Evolutionary conservation across 345 rosid species (phyloP), one percentile per base, ranked within the genome.

Genomic region (Murraya koenigii): DNA sequence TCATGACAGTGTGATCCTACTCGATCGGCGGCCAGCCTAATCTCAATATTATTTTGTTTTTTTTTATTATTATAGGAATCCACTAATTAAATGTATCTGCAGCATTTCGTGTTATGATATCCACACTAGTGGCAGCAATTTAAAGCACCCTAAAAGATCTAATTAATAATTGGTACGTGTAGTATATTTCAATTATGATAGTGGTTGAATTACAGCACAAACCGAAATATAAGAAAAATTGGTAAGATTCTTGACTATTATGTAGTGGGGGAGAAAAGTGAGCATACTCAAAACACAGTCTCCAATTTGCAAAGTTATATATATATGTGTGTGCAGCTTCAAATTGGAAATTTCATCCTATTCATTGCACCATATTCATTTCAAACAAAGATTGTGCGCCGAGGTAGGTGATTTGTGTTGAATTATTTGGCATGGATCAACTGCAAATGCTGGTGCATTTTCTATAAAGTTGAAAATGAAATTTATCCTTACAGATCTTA

Each of bases 361-460:
- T 52, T 17, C 56, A 52, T 52, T 4, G 56, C n/a, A 52, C 56
- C 56, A 52, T 52, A 4, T 17, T 19, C 22, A 44, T 44, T 44
- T 52, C 56, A 44, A 44, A 44, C 49, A 1, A 52, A 17, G 20
- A 52, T 52, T 38, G 4, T 36, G 73, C 44, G 56, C 33, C 8
- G 64, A 32, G 79, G 79, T 67, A 56, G 79, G 59, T 76, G 67
- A 67, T 35, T 38, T 67, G 32, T 36, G 25, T 67, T 76, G 54
- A 58, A 52, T 20, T 66, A 23, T 25, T 19, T 67, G 56, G 5
- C 36, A 26, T 9, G 20, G 35, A 62, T 62, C 20, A 6, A 62
- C 11, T 1, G 26, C 14, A 55, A 22, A 22, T 55, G 60, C 23
- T 19, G 23, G 60, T 55, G 25, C 60, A 55, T 20, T 32, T 1